A percentile compares a stretch with the other conserved stretches of the same genome.
Evolutionary conservation across 305 asterid genomes (phyloP).

Genomic region (Withania somnifera): DNA sequence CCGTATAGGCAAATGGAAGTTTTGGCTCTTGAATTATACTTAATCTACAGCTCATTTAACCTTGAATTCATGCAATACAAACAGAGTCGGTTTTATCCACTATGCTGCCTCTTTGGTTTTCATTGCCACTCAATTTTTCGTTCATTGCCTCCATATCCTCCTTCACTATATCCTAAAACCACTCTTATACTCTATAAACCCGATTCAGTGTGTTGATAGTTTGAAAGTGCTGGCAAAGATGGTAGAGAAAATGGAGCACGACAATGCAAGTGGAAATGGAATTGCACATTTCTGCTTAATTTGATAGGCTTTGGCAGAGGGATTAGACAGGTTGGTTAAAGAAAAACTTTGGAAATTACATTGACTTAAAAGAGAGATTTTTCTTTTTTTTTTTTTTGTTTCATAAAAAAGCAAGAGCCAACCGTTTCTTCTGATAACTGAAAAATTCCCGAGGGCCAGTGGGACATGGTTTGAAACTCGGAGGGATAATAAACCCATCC

Average conservation of each 20-base stretch:
- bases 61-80: not conserved
- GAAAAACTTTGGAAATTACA: not conserved
- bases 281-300: not conserved
- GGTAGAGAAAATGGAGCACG: not conserved
- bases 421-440: not conserved
- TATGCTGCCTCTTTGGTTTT: not conserved
- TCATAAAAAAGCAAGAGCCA: not conserved
- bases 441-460: not conserved
- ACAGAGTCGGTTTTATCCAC: not conserved
- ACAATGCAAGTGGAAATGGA: not conserved
- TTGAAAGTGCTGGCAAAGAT: not conserved
- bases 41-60: not conserved
- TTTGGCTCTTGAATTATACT: not conserved
- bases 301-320: not conserved
- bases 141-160: constrained; percentile 2
- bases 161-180: not conserved
- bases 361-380: not conserved
- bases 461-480: not conserved
- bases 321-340: not conserved
- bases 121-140: not conserved
- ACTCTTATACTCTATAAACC: not conserved
- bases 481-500: not conserved
- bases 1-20: not conserved
- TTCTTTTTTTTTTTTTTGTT: not conserved
- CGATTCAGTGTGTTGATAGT: not conserved